Evolutionary conservation across 1,284 basidiomycete genomes (phyloP).

Genomic region (Cerrena zonata): DNA sequence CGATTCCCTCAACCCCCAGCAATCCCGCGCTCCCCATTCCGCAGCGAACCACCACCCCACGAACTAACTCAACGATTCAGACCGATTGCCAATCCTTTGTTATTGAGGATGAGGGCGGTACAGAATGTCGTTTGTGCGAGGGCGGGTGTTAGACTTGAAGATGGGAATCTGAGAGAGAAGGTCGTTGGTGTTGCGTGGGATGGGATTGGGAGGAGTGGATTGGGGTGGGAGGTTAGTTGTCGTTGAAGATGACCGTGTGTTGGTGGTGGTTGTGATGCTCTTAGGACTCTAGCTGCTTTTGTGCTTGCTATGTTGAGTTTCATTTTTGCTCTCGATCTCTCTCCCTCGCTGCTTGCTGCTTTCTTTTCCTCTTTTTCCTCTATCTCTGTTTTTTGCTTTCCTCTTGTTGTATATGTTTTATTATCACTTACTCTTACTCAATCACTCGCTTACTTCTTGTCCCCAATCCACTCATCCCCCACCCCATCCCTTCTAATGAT

Average conservation of each 20-base stretch:
- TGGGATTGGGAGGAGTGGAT: slow-evolving; percentile 47
- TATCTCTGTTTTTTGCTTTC: neutral
- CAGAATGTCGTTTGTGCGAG: slow-evolving; percentile 43
- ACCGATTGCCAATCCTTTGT: slow-evolving; percentile 54
- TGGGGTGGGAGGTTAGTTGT: slow-evolving; percentile 30
- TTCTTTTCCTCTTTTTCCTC: slow-evolving; percentile 1
- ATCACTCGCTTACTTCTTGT: too few species aligned
- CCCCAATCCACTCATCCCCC: neutral
- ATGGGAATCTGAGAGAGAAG: slow-evolving; percentile 33
- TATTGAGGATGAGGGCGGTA: slow-evolving; percentile 50
- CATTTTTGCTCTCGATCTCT: neutral
- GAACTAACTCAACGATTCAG: slow-evolving; percentile 30
- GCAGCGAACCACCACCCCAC: slow-evolving; percentile 13
- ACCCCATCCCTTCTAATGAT: neutral
- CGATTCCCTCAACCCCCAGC: slow-evolving; percentile 22
- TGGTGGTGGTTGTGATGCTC: neutral
- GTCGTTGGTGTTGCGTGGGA: slow-evolving; percentile 53
- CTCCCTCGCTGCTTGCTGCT: neutral
- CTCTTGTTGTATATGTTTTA: neutral
- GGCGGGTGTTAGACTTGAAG: slow-evolving; percentile 30
- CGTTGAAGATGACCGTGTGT: neutral
- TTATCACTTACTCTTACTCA: neutral
- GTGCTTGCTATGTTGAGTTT: slow-evolving; percentile 1
- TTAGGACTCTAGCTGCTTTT: neutral
- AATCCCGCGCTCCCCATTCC: slow-evolving; percentile 27